Percentiles rank a stretch among this genome's conserved stretches.
These are phyloP conservation scores for Zasmidium cellare DNA, from an alignment of 2,329 filamentous ascomycete genomes.

Conservation along the genomic window DNA sequence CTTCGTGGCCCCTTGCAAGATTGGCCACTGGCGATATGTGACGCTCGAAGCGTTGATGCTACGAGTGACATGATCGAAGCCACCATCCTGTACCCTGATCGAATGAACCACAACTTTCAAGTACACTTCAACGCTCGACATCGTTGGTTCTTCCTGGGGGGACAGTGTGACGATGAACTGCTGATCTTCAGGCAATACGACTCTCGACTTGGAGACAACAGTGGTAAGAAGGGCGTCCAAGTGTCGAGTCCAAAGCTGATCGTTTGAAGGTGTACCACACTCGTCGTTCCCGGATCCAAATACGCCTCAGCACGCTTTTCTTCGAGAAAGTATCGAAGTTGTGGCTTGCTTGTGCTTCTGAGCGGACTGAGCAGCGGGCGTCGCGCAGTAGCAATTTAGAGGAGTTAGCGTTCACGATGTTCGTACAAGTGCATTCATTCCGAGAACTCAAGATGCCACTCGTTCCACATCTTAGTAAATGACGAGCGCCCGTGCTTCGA, in stretches of 20 bases:
- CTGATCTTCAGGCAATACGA: slow-evolving; percentile 10
- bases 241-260: too few relatives aligned
- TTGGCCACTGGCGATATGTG: slow-evolving; percentile 9
- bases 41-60: neutral
- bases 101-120: slow-evolving; percentile 11
- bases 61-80: neutral
- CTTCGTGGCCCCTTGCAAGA: slow-evolving; percentile 5
- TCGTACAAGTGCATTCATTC: too few relatives aligned
- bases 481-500: slow-evolving; percentile 13
- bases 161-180: slow-evolving; percentile 2
- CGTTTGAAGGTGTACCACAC: slow-evolving; percentile 12
- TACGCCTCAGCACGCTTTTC: neutral
- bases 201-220: neutral
- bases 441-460: too few relatives aligned
- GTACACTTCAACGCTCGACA: slow-evolving; percentile 1
- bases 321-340: slow-evolving; percentile 11
- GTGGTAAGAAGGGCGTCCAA: too few relatives aligned
- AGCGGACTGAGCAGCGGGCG: neutral
- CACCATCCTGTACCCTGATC: slow-evolving; percentile 1
- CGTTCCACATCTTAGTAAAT: too few relatives aligned
- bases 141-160: slow-evolving; percentile 3
- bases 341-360: slow-evolving; percentile 5
- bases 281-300: slow-evolving; percentile 6
- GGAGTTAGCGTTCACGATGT: too few relatives aligned
- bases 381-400: too few relatives aligned